Evolutionary conservation across 345 rosid genomes (phyloP), one percentile per base, ranked within the genome.

Genomic region (Bretschneidera sinensis): DNA sequence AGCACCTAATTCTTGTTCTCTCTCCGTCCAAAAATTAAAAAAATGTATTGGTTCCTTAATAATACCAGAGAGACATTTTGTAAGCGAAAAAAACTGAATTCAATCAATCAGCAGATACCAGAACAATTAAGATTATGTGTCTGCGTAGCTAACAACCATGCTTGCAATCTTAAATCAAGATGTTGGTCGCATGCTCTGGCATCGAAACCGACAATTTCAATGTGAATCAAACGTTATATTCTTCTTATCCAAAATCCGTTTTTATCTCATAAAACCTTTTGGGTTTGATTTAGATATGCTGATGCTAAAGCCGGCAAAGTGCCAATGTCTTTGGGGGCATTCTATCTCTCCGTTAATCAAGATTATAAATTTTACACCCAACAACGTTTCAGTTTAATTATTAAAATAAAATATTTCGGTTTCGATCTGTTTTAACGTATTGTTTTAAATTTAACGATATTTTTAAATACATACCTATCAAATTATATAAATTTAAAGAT

Each of bases 101-200:
- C 35, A 31, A 4, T 31, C 35, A 31, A 31, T 31, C 35, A 4
- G 35, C 6, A 31, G 35, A 31, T 31, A 31, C 6, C 4, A 31
- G 35, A n/a, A n/a, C 35, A 31, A 31, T 4, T 23, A 51, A 48
- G 52, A 50, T 57, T 61, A 48, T 45, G 55, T 39, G 48, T 51
- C 48, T 24, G 43, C 24, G 35, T 4, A 4, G 35, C 66, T 45
- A 50, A 51, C 63, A 23, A 45, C 60, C 48, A 13, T 54, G 4
- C 28, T 21, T 24, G 17, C 35, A 20, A 39, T 39, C 23, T 67
- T 24, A 4, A 51, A 56, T 60, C 20, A 51, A 63, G 39, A 54
- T 63, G 75, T 66, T 75, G 76, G 70, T 25, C 50, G 61, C 69
- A 24, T 59, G 76, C 67, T 56, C 51, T 43, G 63, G 45, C 60